Percentiles rank a stretch among this genome's conserved stretches.
Conservation (phyloP, 225 moss, liverwort and hornwort species). For the Marchantia polymorpha region DNA sequence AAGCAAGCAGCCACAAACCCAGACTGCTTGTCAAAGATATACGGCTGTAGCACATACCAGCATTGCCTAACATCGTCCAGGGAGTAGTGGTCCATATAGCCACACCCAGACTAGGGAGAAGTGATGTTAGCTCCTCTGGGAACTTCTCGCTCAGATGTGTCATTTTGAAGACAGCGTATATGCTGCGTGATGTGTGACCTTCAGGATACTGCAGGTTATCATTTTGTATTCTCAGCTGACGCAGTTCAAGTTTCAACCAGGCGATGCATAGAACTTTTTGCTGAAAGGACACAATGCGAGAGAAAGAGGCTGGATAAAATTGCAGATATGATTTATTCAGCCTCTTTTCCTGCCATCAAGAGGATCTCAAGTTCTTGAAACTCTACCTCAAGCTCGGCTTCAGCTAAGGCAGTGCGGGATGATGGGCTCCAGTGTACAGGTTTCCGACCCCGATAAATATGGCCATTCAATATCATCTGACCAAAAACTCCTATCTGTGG, state of each 20-base stretch:
- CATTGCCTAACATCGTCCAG: conserved; percentile 95
- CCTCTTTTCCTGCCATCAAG: neutral
- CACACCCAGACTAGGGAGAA: conserved; percentile 76
- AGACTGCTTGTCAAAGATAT: no score
- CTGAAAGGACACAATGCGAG: neutral
- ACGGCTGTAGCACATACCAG: conserved; percentile 39
- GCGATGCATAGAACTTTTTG: neutral
- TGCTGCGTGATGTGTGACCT: conserved; percentile 87
- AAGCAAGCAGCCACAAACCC: no score
- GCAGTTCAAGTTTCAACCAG: neutral
- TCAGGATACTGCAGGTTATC: conserved; percentile 73
- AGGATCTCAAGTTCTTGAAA: neutral
- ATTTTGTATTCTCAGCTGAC: neutral
- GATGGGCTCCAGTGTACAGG: conserved; percentile 99
- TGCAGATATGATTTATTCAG: no score
- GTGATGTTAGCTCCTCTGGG: conserved; percentile 59
- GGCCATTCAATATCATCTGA: conserved; percentile 88
- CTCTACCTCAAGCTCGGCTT: conserved; percentile 96
- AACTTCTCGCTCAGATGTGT: conserved; percentile 66
- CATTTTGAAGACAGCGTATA: conserved; percentile 82
- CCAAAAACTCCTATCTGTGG: conserved; percentile 91
- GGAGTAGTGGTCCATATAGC: conserved; percentile 99
- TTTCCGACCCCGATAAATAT: conserved; percentile 91
- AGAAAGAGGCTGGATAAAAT: neutral
- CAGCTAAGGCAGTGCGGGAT: conserved; percentile 91